Conservation (phyloP, 441 rosid species). For the Theobroma grandiflorum region DNA sequence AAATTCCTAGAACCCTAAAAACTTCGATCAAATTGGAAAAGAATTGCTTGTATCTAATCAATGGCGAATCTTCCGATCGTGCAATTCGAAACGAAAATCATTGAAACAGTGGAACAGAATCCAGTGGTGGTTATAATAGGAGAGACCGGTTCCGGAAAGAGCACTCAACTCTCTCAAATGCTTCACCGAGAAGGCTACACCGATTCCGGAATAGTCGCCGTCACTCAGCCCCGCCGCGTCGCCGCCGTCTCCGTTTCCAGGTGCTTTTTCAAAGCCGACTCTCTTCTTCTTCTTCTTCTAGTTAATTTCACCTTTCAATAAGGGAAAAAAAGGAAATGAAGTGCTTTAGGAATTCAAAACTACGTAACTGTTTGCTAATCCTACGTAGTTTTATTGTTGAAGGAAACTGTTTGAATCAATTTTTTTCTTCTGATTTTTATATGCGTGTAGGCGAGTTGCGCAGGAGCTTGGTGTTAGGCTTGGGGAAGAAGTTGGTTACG, state of each 20-base stretch:
- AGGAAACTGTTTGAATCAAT: background rate
- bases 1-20: constrained; percentile 16
- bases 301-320: background rate
- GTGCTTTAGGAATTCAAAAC: background rate
- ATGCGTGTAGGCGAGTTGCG: constrained; percentile 72
- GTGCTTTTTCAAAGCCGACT: constrained; percentile 36
- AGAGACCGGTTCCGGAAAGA: constrained; percentile 95
- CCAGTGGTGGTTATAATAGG: constrained; percentile 88
- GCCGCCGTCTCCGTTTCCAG: constrained; percentile 97
- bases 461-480: constrained; percentile 91
- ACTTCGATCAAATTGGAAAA: background rate
- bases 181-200: constrained; percentile 84
- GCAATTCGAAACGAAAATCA: constrained; percentile 80
- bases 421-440: constrained; percentile 6
- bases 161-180: constrained; percentile 99
- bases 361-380: background rate
- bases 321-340: background rate
- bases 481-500: constrained; percentile 97
- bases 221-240: constrained; percentile 98
- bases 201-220: constrained; percentile 74
- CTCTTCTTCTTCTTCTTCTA: background rate
- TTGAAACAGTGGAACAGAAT: constrained; percentile 73
- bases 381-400: background rate
- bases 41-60: background rate
- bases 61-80: constrained; percentile 88